phyloP scores from a whole-genome alignment of 805 yeast genomes.

The Metschnikowia amazonensis region DNA sequence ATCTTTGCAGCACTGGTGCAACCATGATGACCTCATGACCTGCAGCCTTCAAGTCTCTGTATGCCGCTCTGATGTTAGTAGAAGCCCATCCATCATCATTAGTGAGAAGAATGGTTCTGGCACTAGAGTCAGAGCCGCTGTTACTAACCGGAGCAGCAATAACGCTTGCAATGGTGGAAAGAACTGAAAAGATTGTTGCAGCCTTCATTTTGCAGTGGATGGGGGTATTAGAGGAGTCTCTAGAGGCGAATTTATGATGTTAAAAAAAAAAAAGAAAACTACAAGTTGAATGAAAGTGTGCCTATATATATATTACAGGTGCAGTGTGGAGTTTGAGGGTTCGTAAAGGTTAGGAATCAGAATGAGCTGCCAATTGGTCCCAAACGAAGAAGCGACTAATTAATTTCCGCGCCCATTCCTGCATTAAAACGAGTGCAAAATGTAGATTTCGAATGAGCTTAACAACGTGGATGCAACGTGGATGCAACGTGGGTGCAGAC shows the following conservation, averaged over 20 bases:
- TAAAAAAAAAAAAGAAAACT: neutral
- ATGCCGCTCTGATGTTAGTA: conserved; percentile 54
- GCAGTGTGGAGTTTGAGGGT: neutral
- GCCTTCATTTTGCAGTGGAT: neutral
- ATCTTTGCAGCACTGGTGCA: conserved; percentile 20
- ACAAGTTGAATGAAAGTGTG: no score
- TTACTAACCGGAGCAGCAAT: conserved; percentile 22
- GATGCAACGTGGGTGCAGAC: conserved; percentile 4
- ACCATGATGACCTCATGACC: conserved; percentile 21
- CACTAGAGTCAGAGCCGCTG: conserved; percentile 17
- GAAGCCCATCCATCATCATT: conserved; percentile 59
- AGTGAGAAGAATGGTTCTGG: conserved; percentile 45
- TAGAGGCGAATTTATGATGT: neutral
- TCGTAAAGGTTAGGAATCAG: neutral
- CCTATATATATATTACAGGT: neutral
- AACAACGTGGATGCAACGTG: conserved; percentile 4
- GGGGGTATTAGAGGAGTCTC: neutral
- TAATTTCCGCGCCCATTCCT: conserved; percentile 4
- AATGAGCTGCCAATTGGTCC: neutral
- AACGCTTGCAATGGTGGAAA: conserved; percentile 18
- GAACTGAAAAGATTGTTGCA: neutral
- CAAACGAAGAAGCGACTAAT: neutral
- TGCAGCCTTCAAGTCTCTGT: conserved; percentile 34
- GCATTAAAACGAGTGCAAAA: neutral
- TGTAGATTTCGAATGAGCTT: neutral